These are phyloP conservation scores for Talaromyces sp. DNA, from an alignment of 2,329 filamentous ascomycete genomes.

Conservation along the genomic window DNA sequence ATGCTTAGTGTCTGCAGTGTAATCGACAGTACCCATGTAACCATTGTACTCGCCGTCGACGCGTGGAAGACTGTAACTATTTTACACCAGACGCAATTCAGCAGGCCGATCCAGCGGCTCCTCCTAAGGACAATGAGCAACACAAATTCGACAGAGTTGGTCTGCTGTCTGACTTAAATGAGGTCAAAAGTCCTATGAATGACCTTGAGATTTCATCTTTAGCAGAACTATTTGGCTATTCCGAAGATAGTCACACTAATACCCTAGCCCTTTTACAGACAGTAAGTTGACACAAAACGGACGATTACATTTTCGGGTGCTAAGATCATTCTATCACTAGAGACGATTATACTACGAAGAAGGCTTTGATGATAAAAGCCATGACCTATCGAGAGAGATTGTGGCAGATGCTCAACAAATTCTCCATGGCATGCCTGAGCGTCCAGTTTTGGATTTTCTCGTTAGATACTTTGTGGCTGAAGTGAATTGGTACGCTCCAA, in stretches of 20 bases:
- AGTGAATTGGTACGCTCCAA: not conserved
- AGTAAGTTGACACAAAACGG: not conserved
- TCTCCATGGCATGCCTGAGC: not conserved
- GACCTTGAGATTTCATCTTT: not conserved
- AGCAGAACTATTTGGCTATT: constrained; percentile 1
- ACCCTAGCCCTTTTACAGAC: not conserved
- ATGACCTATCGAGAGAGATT: not conserved
- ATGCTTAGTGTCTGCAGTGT: not conserved
- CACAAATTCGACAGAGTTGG: not conserved
- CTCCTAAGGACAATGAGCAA: not conserved
- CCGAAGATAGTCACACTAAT: not conserved
- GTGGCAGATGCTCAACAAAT: not conserved
- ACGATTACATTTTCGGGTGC: not conserved
- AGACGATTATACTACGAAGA: not conserved
- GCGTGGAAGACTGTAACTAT: not conserved
- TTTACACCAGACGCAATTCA: not conserved
- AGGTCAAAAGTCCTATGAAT: not conserved
- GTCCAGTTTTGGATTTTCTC: not conserved
- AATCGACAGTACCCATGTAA: constrained; percentile 1
- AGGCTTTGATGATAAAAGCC: not conserved
- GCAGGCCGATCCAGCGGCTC: not conserved
- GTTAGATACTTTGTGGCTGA: not conserved
- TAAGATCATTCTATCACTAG: not conserved
- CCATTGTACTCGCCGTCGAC: not conserved
- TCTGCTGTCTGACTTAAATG: not conserved